Evolutionary conservation across 1,284 basidiomycete genomes (phyloP).

Genomic region (Erythrobasidium hasegawianum): DNA sequence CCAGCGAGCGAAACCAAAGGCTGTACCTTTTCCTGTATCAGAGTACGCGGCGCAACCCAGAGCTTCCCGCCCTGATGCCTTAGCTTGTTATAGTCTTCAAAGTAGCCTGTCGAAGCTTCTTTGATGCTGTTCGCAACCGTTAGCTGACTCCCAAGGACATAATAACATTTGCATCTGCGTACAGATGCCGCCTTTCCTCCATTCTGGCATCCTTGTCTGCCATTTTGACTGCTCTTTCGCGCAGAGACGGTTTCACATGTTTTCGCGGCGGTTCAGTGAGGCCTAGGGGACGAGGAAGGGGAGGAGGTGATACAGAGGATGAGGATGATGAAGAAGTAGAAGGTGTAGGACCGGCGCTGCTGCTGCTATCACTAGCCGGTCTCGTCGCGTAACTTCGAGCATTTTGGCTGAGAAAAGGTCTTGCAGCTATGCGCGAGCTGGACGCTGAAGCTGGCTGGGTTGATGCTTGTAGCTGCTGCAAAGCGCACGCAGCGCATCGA

Average conservation of each 20-base stretch:
- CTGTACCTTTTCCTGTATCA: conserved; percentile 82
- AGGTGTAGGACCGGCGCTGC: not conserved
- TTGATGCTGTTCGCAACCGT: conserved; percentile 60
- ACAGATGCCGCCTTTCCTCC: conserved; percentile 73
- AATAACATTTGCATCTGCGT: conserved; percentile 32
- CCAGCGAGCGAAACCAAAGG: not conserved
- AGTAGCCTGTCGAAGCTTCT: conserved; percentile 83
- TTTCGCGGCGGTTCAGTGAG: conserved; percentile 61
- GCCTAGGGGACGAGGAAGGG: conserved; percentile 70
- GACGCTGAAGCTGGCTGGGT: not conserved
- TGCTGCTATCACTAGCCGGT: not conserved
- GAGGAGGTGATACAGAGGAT: conserved; percentile 50
- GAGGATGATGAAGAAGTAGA: conserved; percentile 4
- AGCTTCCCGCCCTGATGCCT: conserved; percentile 84
- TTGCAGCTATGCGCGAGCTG: not conserved
- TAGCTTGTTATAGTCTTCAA: conserved; percentile 79
- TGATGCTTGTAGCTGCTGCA: conserved; percentile 5
- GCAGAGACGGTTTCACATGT: conserved; percentile 57
- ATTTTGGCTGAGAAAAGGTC: not conserved
- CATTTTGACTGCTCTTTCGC: conserved; percentile 65
- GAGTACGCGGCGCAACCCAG: conserved; percentile 83
- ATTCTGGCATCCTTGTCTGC: conserved; percentile 68
- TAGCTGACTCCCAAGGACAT: not conserved
- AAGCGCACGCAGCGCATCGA: too few species aligned
- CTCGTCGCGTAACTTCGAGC: conserved; percentile 8